Percentiles rank a stretch among this genome's conserved stretches.
Conservation (phyloP, 2,329 filamentous ascomycete genomes). For the Fusarium torreyae region DNA sequence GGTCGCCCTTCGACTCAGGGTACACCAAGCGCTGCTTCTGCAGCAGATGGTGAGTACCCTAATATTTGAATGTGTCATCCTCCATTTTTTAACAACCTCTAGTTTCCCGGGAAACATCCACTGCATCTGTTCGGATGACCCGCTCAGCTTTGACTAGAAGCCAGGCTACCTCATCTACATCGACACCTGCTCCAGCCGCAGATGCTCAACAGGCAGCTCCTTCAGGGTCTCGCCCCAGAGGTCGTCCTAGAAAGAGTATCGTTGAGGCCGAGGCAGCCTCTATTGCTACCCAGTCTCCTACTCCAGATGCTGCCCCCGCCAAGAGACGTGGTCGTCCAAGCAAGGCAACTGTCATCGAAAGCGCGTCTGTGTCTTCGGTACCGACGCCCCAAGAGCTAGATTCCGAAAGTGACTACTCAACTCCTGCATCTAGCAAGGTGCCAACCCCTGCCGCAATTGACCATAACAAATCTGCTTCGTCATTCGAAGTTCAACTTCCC, state of each 20-base stretch:
- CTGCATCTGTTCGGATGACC: slow-evolving; percentile 45
- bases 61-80: not conserved
- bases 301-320: slow-evolving; percentile 11
- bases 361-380: slow-evolving; percentile 53
- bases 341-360: slow-evolving; percentile 39
- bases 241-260: slow-evolving; percentile 45
- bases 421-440: slow-evolving; percentile 57
- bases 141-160: slow-evolving; percentile 47
- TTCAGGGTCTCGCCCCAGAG: slow-evolving; percentile 37
- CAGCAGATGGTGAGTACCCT: slow-evolving; percentile 37
- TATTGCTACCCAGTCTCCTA: slow-evolving; percentile 7
- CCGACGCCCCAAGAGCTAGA: slow-evolving; percentile 51
- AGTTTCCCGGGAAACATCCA: slow-evolving; percentile 40
- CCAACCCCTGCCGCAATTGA: slow-evolving; percentile 54
- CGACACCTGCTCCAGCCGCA: slow-evolving; percentile 8
- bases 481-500: slow-evolving; percentile 53
- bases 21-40: slow-evolving; percentile 31
- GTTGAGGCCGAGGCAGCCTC: slow-evolving; percentile 19
- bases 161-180: slow-evolving; percentile 18
- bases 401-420: slow-evolving; percentile 55
- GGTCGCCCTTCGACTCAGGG: slow-evolving; percentile 49
- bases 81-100: slow-evolving; percentile 10
- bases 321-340: slow-evolving; percentile 40
- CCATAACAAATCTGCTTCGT: slow-evolving; percentile 35
- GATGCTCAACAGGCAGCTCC: slow-evolving; percentile 3